Evolutionary conservation across 768 basidiomycete species (phyloP), one percentile per base, ranked within the genome.

Genomic region (Amanita exitialis): DNA sequence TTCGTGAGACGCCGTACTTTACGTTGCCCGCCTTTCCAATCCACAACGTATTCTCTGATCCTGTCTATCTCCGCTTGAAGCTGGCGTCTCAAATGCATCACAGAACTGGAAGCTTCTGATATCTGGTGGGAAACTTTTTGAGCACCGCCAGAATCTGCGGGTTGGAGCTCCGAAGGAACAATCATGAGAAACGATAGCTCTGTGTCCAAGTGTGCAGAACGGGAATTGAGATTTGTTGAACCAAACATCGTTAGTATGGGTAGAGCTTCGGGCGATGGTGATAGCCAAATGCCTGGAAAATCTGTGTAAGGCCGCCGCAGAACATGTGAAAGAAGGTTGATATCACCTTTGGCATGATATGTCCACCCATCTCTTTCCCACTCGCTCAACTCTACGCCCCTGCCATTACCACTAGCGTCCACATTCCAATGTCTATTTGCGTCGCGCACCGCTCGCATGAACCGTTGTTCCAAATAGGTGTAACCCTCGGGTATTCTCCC

Each of bases 401-500:
- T 60, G 3, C 70, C 67, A 28, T 56, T 61, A 8, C 57, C 57
- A n/a, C 23, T 55, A 30, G 53, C 42, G 18, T 55, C 45, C 20
- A 53, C 52, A 13, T 58, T 52, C 73, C 73, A 75, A 12, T 61
- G 51, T 32, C 71, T 71, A 4, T 71, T 71, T 0, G 80, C 78
- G n/a, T 61, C 62, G 44, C 62, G 63, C 2, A 81, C 80, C 3
- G 82, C 82, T 21, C 60, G 64, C 79, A 88, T 86, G 62, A 99
- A 99, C 21, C 78, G 74, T 53, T 89, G 80, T 58, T 96, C 92
- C 43, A 91, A 74, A 13, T 89, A 62, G 0, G 93, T 96, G 62
- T 99, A 99, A 0, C 83, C 96, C 64, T 95, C 95, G 4, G 96
- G 96, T 58, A 99, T 93, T 51, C 91, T 79, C 10, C 90, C 85